These are phyloP conservation scores for Tylopilus plumbeoviolaceoides DNA, from an alignment of 768 basidiomycete species.

Conservation along the genomic window DNA sequence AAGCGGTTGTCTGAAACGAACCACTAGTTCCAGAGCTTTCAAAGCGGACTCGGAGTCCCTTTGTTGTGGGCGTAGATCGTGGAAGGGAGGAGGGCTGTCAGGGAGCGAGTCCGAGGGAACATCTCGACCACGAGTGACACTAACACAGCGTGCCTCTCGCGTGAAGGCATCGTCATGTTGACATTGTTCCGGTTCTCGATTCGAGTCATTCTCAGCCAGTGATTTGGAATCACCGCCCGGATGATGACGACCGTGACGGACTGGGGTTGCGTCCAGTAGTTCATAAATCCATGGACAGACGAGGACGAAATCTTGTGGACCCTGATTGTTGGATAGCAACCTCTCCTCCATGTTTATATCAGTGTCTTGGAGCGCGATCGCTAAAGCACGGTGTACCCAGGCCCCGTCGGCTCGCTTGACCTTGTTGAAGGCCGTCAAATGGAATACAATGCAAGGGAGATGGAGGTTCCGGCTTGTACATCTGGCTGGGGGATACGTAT, in stretches of 20 bases:
- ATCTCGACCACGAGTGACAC: neutral
- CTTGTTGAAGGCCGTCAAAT: conserved; percentile 2
- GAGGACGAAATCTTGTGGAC: conserved; percentile 8
- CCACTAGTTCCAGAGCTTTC: neutral
- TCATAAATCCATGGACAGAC: conserved; percentile 20
- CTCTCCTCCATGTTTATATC: conserved; percentile 6
- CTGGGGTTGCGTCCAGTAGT: neutral
- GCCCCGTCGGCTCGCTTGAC: neutral
- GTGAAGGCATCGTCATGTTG: neutral
- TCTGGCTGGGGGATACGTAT: neutral
- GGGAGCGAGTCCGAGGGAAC: neutral
- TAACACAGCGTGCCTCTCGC: neutral
- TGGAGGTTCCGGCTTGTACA: conserved; percentile 7
- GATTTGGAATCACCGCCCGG: neutral
- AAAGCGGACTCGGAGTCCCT: neutral
- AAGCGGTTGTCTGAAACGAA: conserved; percentile 12
- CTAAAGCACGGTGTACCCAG: conserved; percentile 5
- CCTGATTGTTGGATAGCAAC: neutral
- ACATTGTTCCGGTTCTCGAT: neutral
- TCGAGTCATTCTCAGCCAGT: neutral
- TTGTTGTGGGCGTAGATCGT: neutral
- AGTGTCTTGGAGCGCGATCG: conserved; percentile 10
- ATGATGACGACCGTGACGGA: neutral
- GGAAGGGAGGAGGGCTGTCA: neutral
- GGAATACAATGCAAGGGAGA: conserved; percentile 20